Base-by-base conservation (phyloP, 202 grass and related monocot species). In the Eragrostis tef region DNA sequence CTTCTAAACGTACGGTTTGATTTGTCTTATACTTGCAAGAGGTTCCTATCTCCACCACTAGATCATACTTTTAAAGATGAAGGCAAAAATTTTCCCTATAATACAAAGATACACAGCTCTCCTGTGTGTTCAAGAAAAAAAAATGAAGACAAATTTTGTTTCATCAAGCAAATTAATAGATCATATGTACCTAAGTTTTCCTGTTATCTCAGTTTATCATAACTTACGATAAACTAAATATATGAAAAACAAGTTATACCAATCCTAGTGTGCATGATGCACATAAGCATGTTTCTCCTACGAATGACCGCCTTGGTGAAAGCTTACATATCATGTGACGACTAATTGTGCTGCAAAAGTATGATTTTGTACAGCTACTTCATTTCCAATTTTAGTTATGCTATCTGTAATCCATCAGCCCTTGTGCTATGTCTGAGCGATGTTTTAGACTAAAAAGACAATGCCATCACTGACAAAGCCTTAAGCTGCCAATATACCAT, bases 401-500 rank as follows among this genome's bases (percentile, higher is more conserved):
- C 5, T 74, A 19, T 34, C 36, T 66, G 31, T 75, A 31, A 75
- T 75, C 12, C 24, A 75, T 58, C 11, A 47, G 62, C 11, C 25
- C 24, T 9, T 36, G 14, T 70, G 15, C 51, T 59, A 13, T 61
- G 59, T 47, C 11, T 9, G 0, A 41, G 2, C 21, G 6, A 3
- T 25, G n/a, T 7, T 67, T 54, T 42, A 53, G 27, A 42, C 11
- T 22, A 51, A 78, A 47, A 34, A 36, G 47, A 39, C 16, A 59
- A 19, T 52, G 31, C 48, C 16, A 67, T 44, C 36, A 54, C 9
- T 36, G 3, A 3, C 19, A 52, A 44, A 69, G 15, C 20, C 50
- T 26, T 19, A 67, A 11, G n/a, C n/a, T 80, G 21, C 29, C 50
- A 58, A 68, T 25, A 44, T 51, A 11, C 20, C 0, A 26, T 56